A percentile compares a stretch with the other conserved stretches of the same genome.
Conservation (phyloP, 176 grass and related monocot genomes). For the Oryza brachyantha region DNA sequence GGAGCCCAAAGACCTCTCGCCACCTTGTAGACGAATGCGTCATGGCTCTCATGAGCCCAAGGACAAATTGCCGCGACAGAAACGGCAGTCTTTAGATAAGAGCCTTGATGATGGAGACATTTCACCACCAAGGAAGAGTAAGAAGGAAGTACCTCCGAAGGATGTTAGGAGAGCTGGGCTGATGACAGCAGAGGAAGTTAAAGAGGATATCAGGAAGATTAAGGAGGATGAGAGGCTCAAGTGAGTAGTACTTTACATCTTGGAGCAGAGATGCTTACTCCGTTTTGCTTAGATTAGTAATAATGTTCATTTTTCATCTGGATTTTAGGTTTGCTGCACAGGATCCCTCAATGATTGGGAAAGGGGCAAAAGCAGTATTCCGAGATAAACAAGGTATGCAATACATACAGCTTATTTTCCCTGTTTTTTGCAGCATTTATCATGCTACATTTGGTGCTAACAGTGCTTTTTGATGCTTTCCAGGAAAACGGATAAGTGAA, state of each 20-base stretch:
- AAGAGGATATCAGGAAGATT: conserved; percentile 67
- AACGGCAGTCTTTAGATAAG: conserved; percentile 11
- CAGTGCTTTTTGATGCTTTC: conserved; percentile 31
- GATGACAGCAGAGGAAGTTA: conserved; percentile 65
- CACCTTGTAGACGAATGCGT: conserved; percentile 26
- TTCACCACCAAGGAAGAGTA: conserved; percentile 59
- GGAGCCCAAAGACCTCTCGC: conserved; percentile 30
- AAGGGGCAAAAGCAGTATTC: conserved; percentile 79
- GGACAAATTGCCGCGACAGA: conserved; percentile 45
- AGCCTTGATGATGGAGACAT: conserved; percentile 13
- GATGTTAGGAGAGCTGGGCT: conserved; percentile 54
- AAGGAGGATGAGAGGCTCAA: conserved; percentile 63
- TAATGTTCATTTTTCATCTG: conserved; percentile 17
- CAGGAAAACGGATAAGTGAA: conserved; percentile 72
- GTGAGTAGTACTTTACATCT: conserved; percentile 37
- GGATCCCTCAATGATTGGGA: conserved; percentile 67
- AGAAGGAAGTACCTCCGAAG: conserved; percentile 45
- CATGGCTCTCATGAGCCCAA: conserved; percentile 12
- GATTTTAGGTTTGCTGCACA: conserved; percentile 56
- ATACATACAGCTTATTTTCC: conserved; percentile 11
- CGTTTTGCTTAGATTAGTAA: conserved; percentile 27
- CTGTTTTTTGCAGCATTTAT: not conserved
- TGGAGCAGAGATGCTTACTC: conserved; percentile 6
- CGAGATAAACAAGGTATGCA: conserved; percentile 65
- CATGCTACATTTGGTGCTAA: conserved; percentile 15